Evolutionary conservation across 2,329 filamentous ascomycete species (phyloP).

Genomic region (Colletotrichum godetiae): DNA sequence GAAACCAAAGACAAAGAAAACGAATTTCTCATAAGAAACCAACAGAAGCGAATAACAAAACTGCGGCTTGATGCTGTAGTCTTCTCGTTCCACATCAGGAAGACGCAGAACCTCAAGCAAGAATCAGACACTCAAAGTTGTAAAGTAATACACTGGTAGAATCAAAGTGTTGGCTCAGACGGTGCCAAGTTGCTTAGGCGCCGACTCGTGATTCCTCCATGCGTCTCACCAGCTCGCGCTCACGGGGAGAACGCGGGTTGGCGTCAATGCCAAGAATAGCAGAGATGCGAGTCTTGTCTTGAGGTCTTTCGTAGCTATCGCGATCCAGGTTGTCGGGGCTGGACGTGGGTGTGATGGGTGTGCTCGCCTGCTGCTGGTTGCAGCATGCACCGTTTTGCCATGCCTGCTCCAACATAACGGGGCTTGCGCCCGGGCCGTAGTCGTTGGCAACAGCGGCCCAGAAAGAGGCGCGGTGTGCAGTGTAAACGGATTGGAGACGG

Average conservation of each 20-base stretch:
- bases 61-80: conserved; percentile 23
- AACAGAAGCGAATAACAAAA: conserved; percentile 25
- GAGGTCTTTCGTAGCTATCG: conserved; percentile 50
- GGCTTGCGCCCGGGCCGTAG: conserved; percentile 73
- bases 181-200: conserved; percentile 35
- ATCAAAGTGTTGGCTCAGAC: conserved; percentile 41
- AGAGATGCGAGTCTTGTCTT: conserved; percentile 71
- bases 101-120: conserved; percentile 15
- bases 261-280: conserved; percentile 71
- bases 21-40: background rate
- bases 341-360: conserved; percentile 65
- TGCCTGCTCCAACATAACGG: conserved; percentile 75
- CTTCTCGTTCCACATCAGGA: conserved; percentile 20
- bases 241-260: conserved; percentile 66
- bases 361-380: conserved; percentile 51
- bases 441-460: conserved; percentile 79
- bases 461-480: conserved; percentile 76
- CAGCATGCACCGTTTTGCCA: conserved; percentile 66
- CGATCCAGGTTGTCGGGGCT: conserved; percentile 60
- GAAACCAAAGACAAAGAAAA: background rate
- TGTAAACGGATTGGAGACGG: conserved; percentile 77
- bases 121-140: conserved; percentile 24
- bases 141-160: conserved; percentile 36
- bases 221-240: conserved; percentile 67
- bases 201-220: conserved; percentile 62